phyloP scores from a whole-genome alignment of 2,329 filamentous ascomycete genomes.

The Sphaerostilbella broomeana region DNA sequence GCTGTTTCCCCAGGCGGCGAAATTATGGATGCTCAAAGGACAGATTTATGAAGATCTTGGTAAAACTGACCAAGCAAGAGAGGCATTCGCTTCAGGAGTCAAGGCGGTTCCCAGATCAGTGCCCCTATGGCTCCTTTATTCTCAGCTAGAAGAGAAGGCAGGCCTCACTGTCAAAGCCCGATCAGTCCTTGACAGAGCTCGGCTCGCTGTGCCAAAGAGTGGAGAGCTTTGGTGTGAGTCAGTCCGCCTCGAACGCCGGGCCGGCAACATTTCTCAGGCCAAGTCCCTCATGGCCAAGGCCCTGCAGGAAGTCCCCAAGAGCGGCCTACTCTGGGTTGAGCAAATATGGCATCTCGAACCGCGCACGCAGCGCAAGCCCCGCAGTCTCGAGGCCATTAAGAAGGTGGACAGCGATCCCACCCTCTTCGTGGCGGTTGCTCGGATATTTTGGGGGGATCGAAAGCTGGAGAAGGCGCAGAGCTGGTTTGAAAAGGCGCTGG shows the following conservation, averaged over 20 bases:
- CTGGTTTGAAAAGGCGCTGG: constrained; percentile 95
- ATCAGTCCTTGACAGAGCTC: constrained; percentile 84
- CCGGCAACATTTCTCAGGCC: constrained; percentile 75
- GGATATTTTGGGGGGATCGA: constrained; percentile 93
- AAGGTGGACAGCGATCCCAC: constrained; percentile 89
- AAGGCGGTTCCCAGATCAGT: constrained; percentile 80
- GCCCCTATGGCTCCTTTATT: constrained; percentile 82
- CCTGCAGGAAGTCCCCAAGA: constrained; percentile 82
- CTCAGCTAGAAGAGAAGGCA: constrained; percentile 76
- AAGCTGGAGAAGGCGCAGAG: constrained; percentile 88
- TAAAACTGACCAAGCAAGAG: constrained; percentile 75
- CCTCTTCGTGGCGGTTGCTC: constrained; percentile 83
- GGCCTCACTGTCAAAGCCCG: constrained; percentile 86
- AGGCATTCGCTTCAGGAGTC: constrained; percentile 83
- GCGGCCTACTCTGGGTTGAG: constrained; percentile 84
- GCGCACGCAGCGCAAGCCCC: constrained; percentile 85
- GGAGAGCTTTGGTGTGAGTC: constrained; percentile 86
- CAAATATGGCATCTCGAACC: constrained; percentile 92
- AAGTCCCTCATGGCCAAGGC: constrained; percentile 91
- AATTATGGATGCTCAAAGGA: constrained; percentile 98
- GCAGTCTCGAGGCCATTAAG: constrained; percentile 90
- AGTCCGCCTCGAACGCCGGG: constrained; percentile 85
- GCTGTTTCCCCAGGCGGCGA: constrained; percentile 76
- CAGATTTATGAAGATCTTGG: constrained; percentile 87
- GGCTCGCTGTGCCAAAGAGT: constrained; percentile 79